These are phyloP conservation scores for Geotrichum phurueaensis DNA, from an alignment of 1,139 yeast species.

Conservation along the genomic window DNA sequence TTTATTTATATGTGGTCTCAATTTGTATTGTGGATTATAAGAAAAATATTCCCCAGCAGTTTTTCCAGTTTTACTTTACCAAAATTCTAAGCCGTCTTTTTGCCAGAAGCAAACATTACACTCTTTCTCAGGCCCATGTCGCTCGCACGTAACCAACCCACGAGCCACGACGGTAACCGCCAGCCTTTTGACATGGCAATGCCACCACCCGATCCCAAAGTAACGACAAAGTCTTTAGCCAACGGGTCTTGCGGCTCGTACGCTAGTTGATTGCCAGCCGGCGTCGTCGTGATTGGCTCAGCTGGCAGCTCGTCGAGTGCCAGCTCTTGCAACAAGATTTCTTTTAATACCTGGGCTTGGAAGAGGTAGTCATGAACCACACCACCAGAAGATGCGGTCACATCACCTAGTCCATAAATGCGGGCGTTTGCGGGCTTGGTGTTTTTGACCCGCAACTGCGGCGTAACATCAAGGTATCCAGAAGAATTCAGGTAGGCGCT, in stretches of 20 bases:
- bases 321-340: background rate
- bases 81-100: background rate
- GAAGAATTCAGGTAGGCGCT: background rate
- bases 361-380: background rate
- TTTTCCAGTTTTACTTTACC: too few relatives aligned
- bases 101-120: background rate
- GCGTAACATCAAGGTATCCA: background rate
- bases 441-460: background rate
- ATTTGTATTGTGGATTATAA: too few relatives aligned
- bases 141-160: background rate
- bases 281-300: background rate
- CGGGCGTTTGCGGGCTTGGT: background rate
- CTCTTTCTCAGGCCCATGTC: constrained; percentile 4
- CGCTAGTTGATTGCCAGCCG: background rate
- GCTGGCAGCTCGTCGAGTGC: background rate
- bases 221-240: constrained; percentile 1
- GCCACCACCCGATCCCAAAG: constrained; percentile 8
- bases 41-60: too few relatives aligned
- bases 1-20: too few relatives aligned
- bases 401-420: constrained; percentile 7
- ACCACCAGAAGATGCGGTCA: background rate
- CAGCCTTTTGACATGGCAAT: constrained; percentile 7
- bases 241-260: background rate
- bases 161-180: constrained; percentile 1
- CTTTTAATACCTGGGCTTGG: background rate